phyloP scores from a whole-genome alignment of 1,284 basidiomycete species.

The Cutaneotrichosporon arboriforme region DNA sequence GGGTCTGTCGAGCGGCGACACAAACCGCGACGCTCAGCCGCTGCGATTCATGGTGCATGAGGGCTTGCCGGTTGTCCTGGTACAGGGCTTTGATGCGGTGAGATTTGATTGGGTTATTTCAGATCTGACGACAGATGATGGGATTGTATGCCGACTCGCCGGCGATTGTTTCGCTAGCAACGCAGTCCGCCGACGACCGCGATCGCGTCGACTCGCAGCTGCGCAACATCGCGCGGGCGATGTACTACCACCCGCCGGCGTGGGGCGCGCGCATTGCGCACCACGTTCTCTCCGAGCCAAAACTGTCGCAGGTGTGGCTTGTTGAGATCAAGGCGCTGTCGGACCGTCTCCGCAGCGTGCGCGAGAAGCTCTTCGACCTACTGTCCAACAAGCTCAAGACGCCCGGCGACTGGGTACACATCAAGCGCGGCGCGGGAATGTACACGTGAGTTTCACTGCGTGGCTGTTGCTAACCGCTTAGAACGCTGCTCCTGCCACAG shows the following conservation, averaged over 20 bases:
- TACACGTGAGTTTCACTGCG: constrained; percentile 33
- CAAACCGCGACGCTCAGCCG: constrained; percentile 42
- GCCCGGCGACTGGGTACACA: constrained; percentile 87
- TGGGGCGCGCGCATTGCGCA: constrained; percentile 45
- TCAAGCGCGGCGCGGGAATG: constrained; percentile 55
- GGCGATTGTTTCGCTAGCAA: constrained; percentile 41
- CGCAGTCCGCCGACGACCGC: constrained; percentile 31
- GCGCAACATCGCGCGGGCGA: constrained; percentile 32
- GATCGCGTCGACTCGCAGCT: constrained; percentile 42
- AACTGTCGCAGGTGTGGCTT: constrained; percentile 62
- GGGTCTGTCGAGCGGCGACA: constrained; percentile 43
- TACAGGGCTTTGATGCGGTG: constrained; percentile 46
- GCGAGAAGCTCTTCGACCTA: constrained; percentile 69
- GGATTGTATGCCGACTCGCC: constrained; percentile 46
- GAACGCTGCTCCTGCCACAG: constrained; percentile 36
- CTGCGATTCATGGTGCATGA: constrained; percentile 46
- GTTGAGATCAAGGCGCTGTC: constrained; percentile 88
- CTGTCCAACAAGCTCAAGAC: constrained; percentile 75
- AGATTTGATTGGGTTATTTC: constrained; percentile 10
- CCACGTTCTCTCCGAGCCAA: constrained; percentile 37
- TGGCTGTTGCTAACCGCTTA: constrained; percentile 7
- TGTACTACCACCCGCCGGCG: constrained; percentile 43
- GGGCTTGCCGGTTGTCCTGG: constrained; percentile 42
- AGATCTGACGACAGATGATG: constrained; percentile 37
- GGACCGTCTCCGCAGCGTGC: constrained; percentile 82